Evolutionary conservation across 805 yeast species (phyloP), one percentile per base, ranked within the genome.

Genomic region (Torulaspora gathmanii): DNA sequence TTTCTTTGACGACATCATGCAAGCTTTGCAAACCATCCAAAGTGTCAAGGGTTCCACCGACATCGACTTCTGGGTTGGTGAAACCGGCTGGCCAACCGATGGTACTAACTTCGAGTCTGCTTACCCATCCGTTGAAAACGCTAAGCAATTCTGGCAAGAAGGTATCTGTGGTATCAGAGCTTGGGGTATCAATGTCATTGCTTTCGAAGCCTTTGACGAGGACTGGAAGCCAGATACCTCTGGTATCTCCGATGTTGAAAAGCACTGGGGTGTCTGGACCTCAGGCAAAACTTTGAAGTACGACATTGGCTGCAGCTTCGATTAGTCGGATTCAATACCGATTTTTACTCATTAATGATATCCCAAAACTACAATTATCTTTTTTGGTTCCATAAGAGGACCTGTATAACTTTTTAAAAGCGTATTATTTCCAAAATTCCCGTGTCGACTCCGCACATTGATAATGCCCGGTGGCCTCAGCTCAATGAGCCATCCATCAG

Each of bases 1-100:
- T 2, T 91, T 90, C 83, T 79, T 88, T 56, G 97, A 90, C 67
- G 97, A 91, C 68, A 87, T 91, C 68, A 89, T 90, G 96, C 97
- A 91, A 77, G 96, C 97, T 55, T 73, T 91, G 67, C 95, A 88
- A 74, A 73, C 75, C 50, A 80, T 91, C 60, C 96, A 91, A 77
- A 73, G 87, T 56, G 69, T 78, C 58, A 90, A 91, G 76, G 96
- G 96, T 52, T 70, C 84, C 49, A 82, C 91, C 47, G 90, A 88
- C 69, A 77, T 91, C 59, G 76, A 80, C 46, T 88, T 90, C 76
- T 90, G 91, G 89, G 93, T 89, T 60, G 96, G 97, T 69, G 96
- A 90, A 75, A 89, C 97, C 54, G 96, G 97, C 58, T 89, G 96
- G 95, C 95, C 96, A 66, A 78, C 95, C 27, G 80, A 75, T 5